These are phyloP conservation scores for Ogataea glucozyma DNA, from an alignment of 805 yeast genomes.

Conservation along the genomic window DNA sequence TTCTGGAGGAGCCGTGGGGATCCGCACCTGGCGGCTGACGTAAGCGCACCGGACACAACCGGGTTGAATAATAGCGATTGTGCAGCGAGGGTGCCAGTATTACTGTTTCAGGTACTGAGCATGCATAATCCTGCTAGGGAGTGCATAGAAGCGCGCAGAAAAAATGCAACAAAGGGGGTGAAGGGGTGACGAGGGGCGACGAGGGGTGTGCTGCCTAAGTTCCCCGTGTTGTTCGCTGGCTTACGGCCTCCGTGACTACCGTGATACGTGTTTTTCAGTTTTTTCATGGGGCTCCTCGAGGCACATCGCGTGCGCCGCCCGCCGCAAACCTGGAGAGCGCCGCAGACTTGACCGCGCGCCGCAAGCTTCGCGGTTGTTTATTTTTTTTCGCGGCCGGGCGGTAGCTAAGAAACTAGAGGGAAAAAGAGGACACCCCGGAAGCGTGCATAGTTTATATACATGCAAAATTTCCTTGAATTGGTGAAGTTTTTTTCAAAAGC, in stretches of 20 bases:
- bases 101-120: neutral
- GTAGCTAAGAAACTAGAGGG: neutral
- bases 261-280: no score
- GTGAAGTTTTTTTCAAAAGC: slow-evolving; percentile 7
- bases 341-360: no score
- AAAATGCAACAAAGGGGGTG: slow-evolving; percentile 1
- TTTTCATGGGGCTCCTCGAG: no score
- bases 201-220: no score
- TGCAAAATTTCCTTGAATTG: slow-evolving; percentile 10
- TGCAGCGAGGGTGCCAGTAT: neutral
- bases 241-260: no score
- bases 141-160: slow-evolving; percentile 7
- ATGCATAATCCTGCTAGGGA: slow-evolving; percentile 8
- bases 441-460: slow-evolving; percentile 13
- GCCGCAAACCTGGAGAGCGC: neutral
- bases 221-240: no score
- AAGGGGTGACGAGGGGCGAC: no score
- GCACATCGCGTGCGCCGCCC: no score
- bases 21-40: slow-evolving; percentile 1
- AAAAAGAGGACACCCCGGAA: slow-evolving; percentile 10
- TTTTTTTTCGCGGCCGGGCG: slow-evolving; percentile 5
- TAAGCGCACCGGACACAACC: slow-evolving; percentile 8
- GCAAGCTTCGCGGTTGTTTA: slow-evolving; percentile 6
- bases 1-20: slow-evolving; percentile 1
- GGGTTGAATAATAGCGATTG: slow-evolving; percentile 1